Conservation (phyloP, 495 filamentous ascomycete species). For the Lepraria neglecta region DNA sequence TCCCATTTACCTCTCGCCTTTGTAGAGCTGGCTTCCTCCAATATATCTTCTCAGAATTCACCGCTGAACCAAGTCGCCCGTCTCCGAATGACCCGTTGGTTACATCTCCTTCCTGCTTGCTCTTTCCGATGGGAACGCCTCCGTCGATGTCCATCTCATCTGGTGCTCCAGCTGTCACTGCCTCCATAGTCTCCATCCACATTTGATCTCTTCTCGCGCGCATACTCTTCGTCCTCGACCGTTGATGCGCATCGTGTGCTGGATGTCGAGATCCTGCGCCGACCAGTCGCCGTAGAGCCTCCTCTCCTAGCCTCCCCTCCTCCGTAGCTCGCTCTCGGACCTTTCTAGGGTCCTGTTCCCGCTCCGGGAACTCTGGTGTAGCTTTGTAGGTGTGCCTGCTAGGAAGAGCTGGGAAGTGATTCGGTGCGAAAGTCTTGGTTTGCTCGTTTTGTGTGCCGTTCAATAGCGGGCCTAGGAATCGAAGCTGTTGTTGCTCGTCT, state of each 20-base stretch:
- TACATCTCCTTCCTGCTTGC: constrained; percentile 2
- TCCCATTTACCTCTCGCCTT: constrained; percentile 3
- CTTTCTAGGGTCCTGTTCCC: constrained; percentile 62
- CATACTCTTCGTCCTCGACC: not conserved
- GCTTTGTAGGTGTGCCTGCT: constrained; percentile 66
- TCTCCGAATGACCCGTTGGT: not conserved
- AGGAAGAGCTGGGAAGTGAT: constrained; percentile 63
- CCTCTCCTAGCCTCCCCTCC: constrained; percentile 66
- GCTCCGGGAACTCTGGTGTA: constrained; percentile 58
- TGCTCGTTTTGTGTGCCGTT: constrained; percentile 46
- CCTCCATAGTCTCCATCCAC: constrained; percentile 27
- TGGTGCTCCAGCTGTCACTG: constrained; percentile 6
- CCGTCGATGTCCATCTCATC: constrained; percentile 16
- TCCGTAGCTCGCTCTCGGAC: constrained; percentile 68
- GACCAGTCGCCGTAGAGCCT: constrained; percentile 63
- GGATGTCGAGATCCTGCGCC: constrained; percentile 36
- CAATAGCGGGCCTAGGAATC: constrained; percentile 50
- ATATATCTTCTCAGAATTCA: constrained; percentile 27
- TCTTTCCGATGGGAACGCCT: constrained; percentile 29
- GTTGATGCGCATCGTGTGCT: constrained; percentile 8
- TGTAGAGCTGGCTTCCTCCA: constrained; percentile 24
- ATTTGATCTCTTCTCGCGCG: constrained; percentile 20
- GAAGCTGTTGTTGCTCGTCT: constrained; percentile 29
- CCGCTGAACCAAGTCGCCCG: constrained; percentile 22
- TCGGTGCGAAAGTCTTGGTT: constrained; percentile 52